Conservation (phyloP, 345 rosid genomes). For the Bretschneidera sinensis region DNA sequence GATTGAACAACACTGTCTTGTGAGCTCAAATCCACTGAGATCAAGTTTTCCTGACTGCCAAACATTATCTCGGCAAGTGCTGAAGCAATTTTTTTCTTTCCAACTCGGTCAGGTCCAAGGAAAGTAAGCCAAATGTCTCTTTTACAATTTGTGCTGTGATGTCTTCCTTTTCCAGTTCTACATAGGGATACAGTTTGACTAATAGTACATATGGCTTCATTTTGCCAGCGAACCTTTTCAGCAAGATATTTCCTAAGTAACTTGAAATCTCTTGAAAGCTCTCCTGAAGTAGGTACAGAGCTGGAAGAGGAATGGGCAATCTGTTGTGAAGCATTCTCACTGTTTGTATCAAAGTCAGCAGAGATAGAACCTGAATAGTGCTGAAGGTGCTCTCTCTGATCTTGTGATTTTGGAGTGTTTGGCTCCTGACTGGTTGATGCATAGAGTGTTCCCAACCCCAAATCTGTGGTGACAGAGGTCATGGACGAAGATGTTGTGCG, state of each 20-base stretch:
- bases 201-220: constrained; percentile 47
- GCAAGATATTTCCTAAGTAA: constrained; percentile 40
- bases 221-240: constrained; percentile 56
- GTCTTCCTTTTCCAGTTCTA: constrained; percentile 34
- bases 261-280: constrained; percentile 40
- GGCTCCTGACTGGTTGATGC: constrained; percentile 34
- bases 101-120: constrained; percentile 66
- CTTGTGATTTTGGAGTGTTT: constrained; percentile 20
- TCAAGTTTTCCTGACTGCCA: constrained; percentile 36
- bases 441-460: constrained; percentile 49
- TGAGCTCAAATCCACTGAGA: constrained; percentile 46
- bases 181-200: constrained; percentile 42
- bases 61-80: constrained; percentile 52
- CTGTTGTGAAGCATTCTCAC: constrained; percentile 24
- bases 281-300: constrained; percentile 22
- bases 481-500: constrained; percentile 19
- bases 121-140: constrained; percentile 58
- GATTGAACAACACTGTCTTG: constrained; percentile 19
- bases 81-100: constrained; percentile 59
- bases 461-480: constrained; percentile 49
- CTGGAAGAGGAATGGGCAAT: constrained; percentile 21
- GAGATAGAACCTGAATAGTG: constrained; percentile 21
- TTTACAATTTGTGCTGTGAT: constrained; percentile 19
- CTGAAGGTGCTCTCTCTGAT: constrained; percentile 20
- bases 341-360: constrained; percentile 14